Conservation (phyloP, 208 protist species). For the Wallacemonas collosoma region DNA sequence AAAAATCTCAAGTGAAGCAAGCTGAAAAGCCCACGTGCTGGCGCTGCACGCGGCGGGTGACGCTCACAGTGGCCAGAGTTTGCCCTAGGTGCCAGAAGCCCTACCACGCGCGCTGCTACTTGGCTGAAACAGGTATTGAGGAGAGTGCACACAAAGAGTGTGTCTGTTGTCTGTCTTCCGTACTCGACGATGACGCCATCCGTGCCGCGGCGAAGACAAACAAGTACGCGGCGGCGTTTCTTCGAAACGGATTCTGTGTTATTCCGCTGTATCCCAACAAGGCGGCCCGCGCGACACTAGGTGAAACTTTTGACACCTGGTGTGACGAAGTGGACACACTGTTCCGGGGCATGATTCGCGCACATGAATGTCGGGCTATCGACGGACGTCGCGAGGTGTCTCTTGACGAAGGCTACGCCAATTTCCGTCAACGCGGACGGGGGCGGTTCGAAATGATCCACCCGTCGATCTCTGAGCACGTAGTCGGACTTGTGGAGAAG, state of each 20-base stretch:
- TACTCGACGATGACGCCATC: slow-evolving; percentile 4
- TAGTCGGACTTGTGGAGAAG: slow-evolving; percentile 39
- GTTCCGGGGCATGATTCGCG: slow-evolving; percentile 39
- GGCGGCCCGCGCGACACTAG: slow-evolving; percentile 13
- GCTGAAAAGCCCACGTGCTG: neutral
- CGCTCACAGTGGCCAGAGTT: slow-evolving; percentile 9
- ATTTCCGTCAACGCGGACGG: slow-evolving; percentile 62
- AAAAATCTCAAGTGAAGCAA: neutral
- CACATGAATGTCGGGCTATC: slow-evolving; percentile 42
- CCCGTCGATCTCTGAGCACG: slow-evolving; percentile 40
- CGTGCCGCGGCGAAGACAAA: slow-evolving; percentile 19
- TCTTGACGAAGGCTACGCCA: slow-evolving; percentile 58
- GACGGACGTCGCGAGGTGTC: slow-evolving; percentile 26
- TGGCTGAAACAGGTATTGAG: slow-evolving; percentile 43
- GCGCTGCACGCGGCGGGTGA: slow-evolving; percentile 1
- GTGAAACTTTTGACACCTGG: slow-evolving; percentile 32
- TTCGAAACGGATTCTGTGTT: slow-evolving; percentile 56
- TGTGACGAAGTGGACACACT: slow-evolving; percentile 32
- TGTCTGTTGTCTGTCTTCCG: slow-evolving; percentile 51
- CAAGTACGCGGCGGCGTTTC: slow-evolving; percentile 40
- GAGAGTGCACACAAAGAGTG: slow-evolving; percentile 19
- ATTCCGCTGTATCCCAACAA: slow-evolving; percentile 31
- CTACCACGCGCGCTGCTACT: slow-evolving; percentile 56
- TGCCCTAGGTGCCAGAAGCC: slow-evolving; percentile 27
- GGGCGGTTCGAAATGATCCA: slow-evolving; percentile 71